Base-by-base conservation (phyloP, 306 rosid genomes). In the Cucurbita ficifolia region DNA sequence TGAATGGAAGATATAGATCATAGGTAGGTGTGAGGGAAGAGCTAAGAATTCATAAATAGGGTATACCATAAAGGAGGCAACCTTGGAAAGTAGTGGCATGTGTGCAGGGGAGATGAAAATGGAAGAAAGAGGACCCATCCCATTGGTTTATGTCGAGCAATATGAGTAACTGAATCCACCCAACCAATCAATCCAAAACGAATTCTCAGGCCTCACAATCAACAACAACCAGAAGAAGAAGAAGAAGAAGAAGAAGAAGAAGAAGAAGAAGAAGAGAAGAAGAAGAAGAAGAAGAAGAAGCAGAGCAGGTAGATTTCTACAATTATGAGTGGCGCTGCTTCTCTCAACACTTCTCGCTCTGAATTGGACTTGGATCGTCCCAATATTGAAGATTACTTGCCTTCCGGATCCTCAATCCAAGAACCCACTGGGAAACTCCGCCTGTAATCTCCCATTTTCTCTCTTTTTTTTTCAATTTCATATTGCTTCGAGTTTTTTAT, bases 351-450 rank as follows among this genome's bases (percentile, higher is more conserved):
- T 61, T 90, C 97, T 19, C 76, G 84, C 82, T 94, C 96, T 58
- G 98, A 90, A 74, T 82, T 90, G 90, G 98, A 93, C 79, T 80
- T 94, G 58, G 98, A 90, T 86, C 89, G 76, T 63, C 98, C 97
- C 76, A 94, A 94, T 80, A 78, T 94, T 75, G 98, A 94, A 77
- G 98, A 94, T 68, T 94, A 94, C 73, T 93, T 94, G 73, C 96
- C 97, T 82, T 87, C 92, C 12, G 98, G 98, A 49, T 46, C 82
- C 72, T 76, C 86, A 70, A 93, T 94, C 75, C 98, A 92, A 58
- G 95, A 94, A 82, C 98, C 96, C 38, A 80, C 71, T 57, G 95
- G 90, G 70, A 87, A 90, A 70, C 96, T 94, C 75, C 82, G 81
- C 78, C 80, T 94, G 98, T 94, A 87, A 76, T 79, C 73, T 52